phyloP scores from a whole-genome alignment of 2,329 filamentous ascomycete species.

The Pseudogymnoascus sp. region DNA sequence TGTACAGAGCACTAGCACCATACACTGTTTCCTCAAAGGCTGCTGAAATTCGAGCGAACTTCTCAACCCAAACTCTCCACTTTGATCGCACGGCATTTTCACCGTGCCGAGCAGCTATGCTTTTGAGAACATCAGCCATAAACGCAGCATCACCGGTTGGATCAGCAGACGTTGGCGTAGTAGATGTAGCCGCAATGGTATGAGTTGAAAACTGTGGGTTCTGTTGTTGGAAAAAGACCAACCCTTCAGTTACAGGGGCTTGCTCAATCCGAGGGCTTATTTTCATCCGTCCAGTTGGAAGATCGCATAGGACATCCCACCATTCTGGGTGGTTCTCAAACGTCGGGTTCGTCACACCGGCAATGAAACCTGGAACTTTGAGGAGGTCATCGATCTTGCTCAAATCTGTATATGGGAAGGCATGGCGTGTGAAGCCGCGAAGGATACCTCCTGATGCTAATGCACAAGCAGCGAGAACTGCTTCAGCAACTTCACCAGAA shows the following conservation, averaged over 20 bases:
- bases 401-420: conserved; percentile 95
- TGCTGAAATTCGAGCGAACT: conserved; percentile 86
- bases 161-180: conserved; percentile 43
- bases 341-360: conserved; percentile 92
- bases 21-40: conserved; percentile 96
- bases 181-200: conserved; percentile 33
- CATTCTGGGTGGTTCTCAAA: conserved; percentile 94
- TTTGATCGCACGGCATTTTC: conserved; percentile 86
- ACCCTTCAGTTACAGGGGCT: conserved; percentile 74
- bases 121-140: conserved; percentile 77
- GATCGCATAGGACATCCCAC: conserved; percentile 96
- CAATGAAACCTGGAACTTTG: conserved; percentile 94
- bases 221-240: conserved; percentile 81
- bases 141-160: conserved; percentile 82
- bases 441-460: conserved; percentile 88
- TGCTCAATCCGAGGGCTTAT: conserved; percentile 84
- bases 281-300: conserved; percentile 87
- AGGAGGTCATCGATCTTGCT: conserved; percentile 96
- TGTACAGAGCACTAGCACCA: conserved; percentile 81
- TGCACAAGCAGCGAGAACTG: conserved; percentile 94
- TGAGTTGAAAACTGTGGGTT: conserved; percentile 51
- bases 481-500: conserved; percentile 92
- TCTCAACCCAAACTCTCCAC: conserved; percentile 90
- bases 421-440: conserved; percentile 88
- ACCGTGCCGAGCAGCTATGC: conserved; percentile 78